Conservation (phyloP, 2,329 filamentous ascomycete species). For the Colletotrichum lindemuthianum region DNA sequence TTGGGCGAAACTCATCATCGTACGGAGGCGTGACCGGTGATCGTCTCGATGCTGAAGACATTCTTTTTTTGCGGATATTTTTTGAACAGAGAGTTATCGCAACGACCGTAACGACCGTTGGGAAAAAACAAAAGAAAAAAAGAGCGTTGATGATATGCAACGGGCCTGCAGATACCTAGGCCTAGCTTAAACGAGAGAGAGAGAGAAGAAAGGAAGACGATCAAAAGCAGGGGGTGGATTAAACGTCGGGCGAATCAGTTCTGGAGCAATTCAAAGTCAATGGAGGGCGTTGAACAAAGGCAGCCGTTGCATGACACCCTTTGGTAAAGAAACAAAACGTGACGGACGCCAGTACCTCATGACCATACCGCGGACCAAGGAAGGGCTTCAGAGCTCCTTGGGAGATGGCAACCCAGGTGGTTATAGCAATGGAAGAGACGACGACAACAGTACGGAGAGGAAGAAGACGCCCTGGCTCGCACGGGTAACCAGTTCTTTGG, state of each 20-base stretch:
- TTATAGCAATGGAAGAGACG: conserved; percentile 30
- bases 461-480: conserved; percentile 29
- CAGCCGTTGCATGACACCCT: conserved; percentile 20
- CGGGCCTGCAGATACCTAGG: conserved; percentile 2
- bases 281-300: conserved; percentile 1
- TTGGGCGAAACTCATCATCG: conserved; percentile 18
- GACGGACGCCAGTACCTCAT: conserved; percentile 22
- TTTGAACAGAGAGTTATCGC: background rate
- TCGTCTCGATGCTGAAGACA: conserved; percentile 22
- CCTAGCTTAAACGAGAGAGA: background rate
- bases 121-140: conserved; percentile 12
- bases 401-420: conserved; percentile 27
- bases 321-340: conserved; percentile 8
- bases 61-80: background rate
- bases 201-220: conserved; percentile 3
- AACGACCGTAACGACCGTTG: conserved; percentile 29
- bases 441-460: background rate
- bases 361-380: conserved; percentile 4
- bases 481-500: conserved; percentile 17
- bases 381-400: conserved; percentile 13
- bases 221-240: background rate
- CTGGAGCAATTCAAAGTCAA: background rate
- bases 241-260: conserved; percentile 1
- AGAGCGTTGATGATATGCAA: background rate
- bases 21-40: conserved; percentile 34